Percentiles rank a stretch among this genome's conserved stretches.
Conservation (phyloP, 768 basidiomycete species). For the Termitomyces sp. region DNA sequence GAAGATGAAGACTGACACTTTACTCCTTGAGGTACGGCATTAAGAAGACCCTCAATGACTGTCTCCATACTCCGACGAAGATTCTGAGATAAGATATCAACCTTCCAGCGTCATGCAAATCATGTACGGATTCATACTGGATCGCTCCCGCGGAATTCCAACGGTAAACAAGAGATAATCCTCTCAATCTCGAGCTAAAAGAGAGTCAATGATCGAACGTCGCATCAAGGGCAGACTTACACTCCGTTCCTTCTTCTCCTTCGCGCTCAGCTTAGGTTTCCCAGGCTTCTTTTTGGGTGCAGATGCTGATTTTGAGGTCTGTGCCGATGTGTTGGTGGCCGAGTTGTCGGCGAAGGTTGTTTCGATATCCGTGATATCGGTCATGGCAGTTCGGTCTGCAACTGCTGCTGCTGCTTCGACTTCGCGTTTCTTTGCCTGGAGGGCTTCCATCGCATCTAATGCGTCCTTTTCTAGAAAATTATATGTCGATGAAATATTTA, state of each 20-base stretch:
- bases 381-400: slow-evolving; percentile 39
- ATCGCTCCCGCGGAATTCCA: slow-evolving; percentile 90
- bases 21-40: slow-evolving; percentile 55
- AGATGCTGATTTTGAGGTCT: slow-evolving; percentile 33
- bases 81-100: slow-evolving; percentile 37
- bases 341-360: slow-evolving; percentile 39
- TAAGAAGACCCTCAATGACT: slow-evolving; percentile 75
- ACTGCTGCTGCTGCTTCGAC: slow-evolving; percentile 28
- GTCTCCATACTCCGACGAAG: slow-evolving; percentile 76
- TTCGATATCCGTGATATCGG: slow-evolving; percentile 38
- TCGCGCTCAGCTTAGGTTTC: slow-evolving; percentile 69
- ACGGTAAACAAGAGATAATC: slow-evolving; percentile 71
- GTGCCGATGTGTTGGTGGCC: slow-evolving; percentile 31
- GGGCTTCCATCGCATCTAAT: slow-evolving; percentile 49
- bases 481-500: neutral
- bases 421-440: slow-evolving; percentile 38
- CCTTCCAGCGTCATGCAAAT: neutral
- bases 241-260: slow-evolving; percentile 81
- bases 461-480: slow-evolving; percentile 54
- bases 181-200: slow-evolving; percentile 62
- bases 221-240: slow-evolving; percentile 34
- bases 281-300: slow-evolving; percentile 51
- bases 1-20: slow-evolving; percentile 45
- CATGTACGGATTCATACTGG: slow-evolving; percentile 47
- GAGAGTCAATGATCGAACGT: neutral